A percentile compares a stretch with the other conserved stretches of the same genome.
These are phyloP conservation scores for Rhizopus delemar DNA, from an alignment of 371 early-diverging fungal genomes.

Conservation along the genomic window DNA sequence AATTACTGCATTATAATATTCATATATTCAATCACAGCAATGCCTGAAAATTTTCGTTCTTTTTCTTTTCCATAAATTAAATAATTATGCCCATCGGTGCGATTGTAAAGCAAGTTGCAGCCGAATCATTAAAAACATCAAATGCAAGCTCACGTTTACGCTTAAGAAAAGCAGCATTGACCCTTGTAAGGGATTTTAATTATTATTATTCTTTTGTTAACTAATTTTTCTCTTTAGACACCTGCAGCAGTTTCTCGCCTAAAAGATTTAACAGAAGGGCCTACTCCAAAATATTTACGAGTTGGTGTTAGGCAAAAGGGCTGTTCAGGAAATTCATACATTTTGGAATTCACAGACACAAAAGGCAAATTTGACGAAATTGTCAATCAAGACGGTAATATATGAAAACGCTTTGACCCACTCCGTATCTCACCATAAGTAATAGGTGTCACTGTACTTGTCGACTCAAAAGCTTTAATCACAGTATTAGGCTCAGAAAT, in stretches of 20 bases:
- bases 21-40: too few species aligned
- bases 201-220: neutral
- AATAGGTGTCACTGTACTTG: conserved; percentile 87
- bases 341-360: conserved; percentile 79
- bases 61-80: neutral
- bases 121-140: conserved; percentile 14
- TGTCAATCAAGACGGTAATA: conserved; percentile 92
- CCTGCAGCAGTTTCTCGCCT: conserved; percentile 74
- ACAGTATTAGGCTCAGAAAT: conserved; percentile 94
- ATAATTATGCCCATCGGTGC: conserved; percentile 19
- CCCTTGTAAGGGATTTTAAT: conserved; percentile 34
- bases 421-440: neutral
- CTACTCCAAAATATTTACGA: conserved; percentile 70
- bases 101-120: conserved; percentile 20
- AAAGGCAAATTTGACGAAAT: conserved; percentile 90
- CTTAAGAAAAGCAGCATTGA: conserved; percentile 51
- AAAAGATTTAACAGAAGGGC: conserved; percentile 57
- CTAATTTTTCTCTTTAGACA: conserved; percentile 51
- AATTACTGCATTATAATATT: too few species aligned
- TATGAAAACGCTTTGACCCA: neutral
- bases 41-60: too few species aligned
- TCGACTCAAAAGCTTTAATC: conserved; percentile 94
- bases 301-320: conserved; percentile 83
- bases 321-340: conserved; percentile 92
- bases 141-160: conserved; percentile 27